These are phyloP conservation scores for Sugiyamaella marilandica DNA, from an alignment of 805 yeast species.

Conservation along the genomic window DNA sequence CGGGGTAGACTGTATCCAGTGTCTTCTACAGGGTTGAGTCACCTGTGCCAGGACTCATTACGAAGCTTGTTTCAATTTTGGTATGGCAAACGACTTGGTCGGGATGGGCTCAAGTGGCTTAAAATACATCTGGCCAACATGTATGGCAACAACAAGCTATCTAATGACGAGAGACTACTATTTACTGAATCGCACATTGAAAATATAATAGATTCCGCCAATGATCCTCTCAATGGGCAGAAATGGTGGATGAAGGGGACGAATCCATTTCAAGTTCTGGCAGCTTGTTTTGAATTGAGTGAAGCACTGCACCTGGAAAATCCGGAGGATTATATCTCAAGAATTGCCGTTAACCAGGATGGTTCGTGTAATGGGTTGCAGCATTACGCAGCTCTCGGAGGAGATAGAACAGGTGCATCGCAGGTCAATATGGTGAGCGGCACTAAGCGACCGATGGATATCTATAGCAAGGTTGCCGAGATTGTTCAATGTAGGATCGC, in stretches of 20 bases:
- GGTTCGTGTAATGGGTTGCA: constrained; percentile 66
- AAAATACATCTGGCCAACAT: constrained; percentile 58
- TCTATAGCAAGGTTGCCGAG: constrained; percentile 49
- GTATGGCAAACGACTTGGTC: constrained; percentile 53
- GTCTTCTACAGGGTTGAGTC: constrained; percentile 51
- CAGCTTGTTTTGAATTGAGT: constrained; percentile 50
- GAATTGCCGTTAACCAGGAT: constrained; percentile 57
- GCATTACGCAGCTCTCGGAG: constrained; percentile 65
- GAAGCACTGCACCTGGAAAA: constrained; percentile 40
- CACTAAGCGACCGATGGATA: constrained; percentile 50
- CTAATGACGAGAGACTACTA: constrained; percentile 44
- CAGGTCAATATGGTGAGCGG: constrained; percentile 49
- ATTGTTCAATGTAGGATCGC: constrained; percentile 45
- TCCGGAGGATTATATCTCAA: constrained; percentile 46
- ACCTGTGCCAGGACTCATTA: constrained; percentile 54
- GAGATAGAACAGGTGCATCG: constrained; percentile 57
- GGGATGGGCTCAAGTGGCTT: constrained; percentile 50
- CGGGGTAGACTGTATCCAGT: constrained; percentile 62
- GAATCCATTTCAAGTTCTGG: constrained; percentile 58
- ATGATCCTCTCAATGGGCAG: constrained; percentile 46
- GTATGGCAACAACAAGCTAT: constrained; percentile 51
- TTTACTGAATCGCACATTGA: constrained; percentile 45
- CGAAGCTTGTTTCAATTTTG: constrained; percentile 54
- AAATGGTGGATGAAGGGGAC: constrained; percentile 46
- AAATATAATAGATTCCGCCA: constrained; percentile 43